A percentile compares a stretch with the other conserved stretches of the same genome.
Evolutionary conservation across 345 rosid species (phyloP).

Genomic region (Abelmoschus esculentus): DNA sequence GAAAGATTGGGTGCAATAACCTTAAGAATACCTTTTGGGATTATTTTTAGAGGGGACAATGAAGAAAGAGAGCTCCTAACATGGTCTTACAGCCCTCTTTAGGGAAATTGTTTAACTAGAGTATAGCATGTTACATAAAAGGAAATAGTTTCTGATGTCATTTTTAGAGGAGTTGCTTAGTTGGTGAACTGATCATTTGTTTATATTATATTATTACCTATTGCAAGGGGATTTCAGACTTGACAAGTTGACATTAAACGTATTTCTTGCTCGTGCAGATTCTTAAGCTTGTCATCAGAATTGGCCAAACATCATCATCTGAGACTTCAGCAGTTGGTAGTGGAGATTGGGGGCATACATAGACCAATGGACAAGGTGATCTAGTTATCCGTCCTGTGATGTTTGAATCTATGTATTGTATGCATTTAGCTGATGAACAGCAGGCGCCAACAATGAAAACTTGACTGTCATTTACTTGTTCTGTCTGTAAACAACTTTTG

Average conservation of each 20-base stretch:
- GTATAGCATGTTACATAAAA: not conserved
- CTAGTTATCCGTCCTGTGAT: not conserved
- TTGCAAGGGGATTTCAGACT: not conserved
- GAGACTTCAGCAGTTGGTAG: not conserved
- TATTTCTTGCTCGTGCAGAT: not conserved
- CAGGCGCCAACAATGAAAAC: not conserved
- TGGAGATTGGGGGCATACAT: not conserved
- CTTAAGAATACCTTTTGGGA: not conserved
- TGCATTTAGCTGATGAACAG: not conserved
- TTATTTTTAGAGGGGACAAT: too few relatives aligned
- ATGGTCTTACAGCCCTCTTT: not conserved
- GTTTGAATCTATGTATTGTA: not conserved
- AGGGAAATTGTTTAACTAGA: not conserved
- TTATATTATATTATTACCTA: not conserved
- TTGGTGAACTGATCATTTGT: not conserved
- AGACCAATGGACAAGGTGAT: not conserved
- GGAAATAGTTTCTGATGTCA: not conserved
- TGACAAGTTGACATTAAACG: not conserved
- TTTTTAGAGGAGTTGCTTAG: not conserved
- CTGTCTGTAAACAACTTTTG: not conserved
- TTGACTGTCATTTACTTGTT: not conserved
- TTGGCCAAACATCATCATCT: not conserved
- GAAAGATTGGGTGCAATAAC: not conserved
- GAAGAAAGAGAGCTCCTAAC: too few relatives aligned
- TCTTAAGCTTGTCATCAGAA: not conserved